A percentile compares a stretch with the other conserved stretches of the same genome.
Evolutionary conservation across 257 asterid species (phyloP).

Genomic region (Paulownia fortunei): DNA sequence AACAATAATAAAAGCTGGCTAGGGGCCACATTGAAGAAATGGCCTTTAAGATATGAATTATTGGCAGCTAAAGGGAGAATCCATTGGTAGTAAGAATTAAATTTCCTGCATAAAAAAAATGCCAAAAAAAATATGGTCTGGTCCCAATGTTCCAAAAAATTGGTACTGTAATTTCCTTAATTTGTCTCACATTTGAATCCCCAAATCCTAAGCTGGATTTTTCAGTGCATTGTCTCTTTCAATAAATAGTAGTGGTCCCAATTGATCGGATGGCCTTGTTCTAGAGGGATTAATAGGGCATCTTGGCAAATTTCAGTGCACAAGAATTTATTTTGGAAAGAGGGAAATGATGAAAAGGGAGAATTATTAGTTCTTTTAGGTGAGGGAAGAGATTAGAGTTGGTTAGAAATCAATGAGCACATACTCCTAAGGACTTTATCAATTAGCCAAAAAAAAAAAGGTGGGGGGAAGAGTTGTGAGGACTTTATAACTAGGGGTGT

Average conservation of each 20-base stretch:
- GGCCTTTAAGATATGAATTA: constrained; percentile 26
- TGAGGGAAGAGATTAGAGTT: background rate
- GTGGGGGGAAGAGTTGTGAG: background rate
- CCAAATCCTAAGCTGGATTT: background rate
- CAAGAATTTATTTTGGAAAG: constrained; percentile 11
- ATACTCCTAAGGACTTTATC: no score
- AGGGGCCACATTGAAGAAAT: constrained; percentile 25
- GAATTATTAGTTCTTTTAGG: constrained; percentile 11
- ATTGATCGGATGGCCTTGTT: background rate
- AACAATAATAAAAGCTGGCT: background rate
- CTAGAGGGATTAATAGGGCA: background rate
- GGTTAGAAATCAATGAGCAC: constrained; percentile 17
- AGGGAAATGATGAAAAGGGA: background rate
- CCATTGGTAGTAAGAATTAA: background rate
- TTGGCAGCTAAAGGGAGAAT: constrained; percentile 1
- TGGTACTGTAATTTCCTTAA: constrained; percentile 17
- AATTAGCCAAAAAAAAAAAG: background rate
- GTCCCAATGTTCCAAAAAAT: constrained; percentile 5
- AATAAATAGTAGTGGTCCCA: constrained; percentile 7
- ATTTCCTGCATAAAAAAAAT: background rate
- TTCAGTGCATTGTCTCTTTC: constrained; percentile 15
- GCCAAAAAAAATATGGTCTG: background rate
- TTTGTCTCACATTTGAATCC: constrained; percentile 18
- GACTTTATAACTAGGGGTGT: background rate
- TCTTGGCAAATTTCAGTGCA: constrained; percentile 19